These are phyloP conservation scores for Trypanosoma congolense DNA, from an alignment of 208 protist species.

Conservation along the genomic window DNA sequence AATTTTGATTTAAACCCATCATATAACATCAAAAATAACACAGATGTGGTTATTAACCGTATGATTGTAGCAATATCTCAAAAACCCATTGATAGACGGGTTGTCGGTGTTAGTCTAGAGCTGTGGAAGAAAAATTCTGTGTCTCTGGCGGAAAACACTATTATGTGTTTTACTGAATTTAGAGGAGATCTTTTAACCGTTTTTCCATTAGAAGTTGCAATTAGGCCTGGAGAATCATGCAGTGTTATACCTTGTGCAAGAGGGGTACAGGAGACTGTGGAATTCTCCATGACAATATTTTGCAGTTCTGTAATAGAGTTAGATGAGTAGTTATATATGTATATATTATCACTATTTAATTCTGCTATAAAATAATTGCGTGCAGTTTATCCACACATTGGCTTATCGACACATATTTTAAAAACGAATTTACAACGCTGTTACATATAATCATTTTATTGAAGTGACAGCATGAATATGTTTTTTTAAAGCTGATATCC, in stretches of 20 bases:
- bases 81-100: conserved; percentile 14
- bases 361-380: conserved; percentile 4
- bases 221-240: conserved; percentile 20
- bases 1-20: conserved; percentile 13
- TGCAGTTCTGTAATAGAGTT: conserved; percentile 1
- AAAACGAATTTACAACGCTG: too few species aligned
- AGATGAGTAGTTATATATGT: neutral
- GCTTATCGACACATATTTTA: neutral
- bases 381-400: neutral
- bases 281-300: conserved; percentile 20
- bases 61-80: conserved; percentile 47
- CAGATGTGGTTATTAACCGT: conserved; percentile 11
- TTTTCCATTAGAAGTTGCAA: conserved; percentile 17
- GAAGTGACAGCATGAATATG: too few species aligned
- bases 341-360: neutral
- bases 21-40: conserved; percentile 30
- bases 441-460: too few species aligned
- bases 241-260: conserved; percentile 24
- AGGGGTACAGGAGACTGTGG: neutral
- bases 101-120: conserved; percentile 31
- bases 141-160: conserved; percentile 4
- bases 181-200: conserved; percentile 28
- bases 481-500: too few species aligned
- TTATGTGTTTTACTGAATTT: conserved; percentile 21
- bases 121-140: conserved; percentile 20